Evolutionary conservation across 2,329 filamentous ascomycete genomes (phyloP).

Genomic region (Diaporthe humulicola): DNA sequence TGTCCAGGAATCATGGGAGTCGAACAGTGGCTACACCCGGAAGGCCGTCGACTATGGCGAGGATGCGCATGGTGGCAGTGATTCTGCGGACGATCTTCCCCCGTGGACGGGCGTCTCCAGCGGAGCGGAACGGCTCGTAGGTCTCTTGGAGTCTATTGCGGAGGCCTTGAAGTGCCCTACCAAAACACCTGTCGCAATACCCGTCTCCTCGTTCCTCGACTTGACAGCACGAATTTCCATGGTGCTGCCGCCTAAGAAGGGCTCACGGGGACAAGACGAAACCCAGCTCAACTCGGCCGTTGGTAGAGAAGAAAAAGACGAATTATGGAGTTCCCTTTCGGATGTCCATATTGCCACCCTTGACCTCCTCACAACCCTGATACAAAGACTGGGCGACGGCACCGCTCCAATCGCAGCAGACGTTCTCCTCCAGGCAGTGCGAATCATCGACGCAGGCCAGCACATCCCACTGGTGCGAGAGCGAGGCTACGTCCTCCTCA

Average conservation of each 20-base stretch:
- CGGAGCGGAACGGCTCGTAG: slow-evolving; percentile 77
- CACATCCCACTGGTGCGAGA: slow-evolving; percentile 67
- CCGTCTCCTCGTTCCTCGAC: slow-evolving; percentile 77
- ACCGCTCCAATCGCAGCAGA: slow-evolving; percentile 72
- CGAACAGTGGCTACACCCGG: slow-evolving; percentile 65
- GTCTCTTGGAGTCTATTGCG: slow-evolving; percentile 75
- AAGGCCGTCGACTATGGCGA: slow-evolving; percentile 59
- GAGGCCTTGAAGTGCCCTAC: slow-evolving; percentile 75
- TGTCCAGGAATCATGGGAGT: slow-evolving; percentile 85
- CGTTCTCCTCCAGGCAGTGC: slow-evolving; percentile 78
- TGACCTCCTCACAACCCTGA: slow-evolving; percentile 69
- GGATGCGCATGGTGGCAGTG: slow-evolving; percentile 62
- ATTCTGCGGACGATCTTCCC: slow-evolving; percentile 66
- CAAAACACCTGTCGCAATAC: slow-evolving; percentile 74
- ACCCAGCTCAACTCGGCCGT: slow-evolving; percentile 80
- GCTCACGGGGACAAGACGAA: slow-evolving; percentile 61
- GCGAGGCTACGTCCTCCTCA: slow-evolving; percentile 71
- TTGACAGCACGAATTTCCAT: slow-evolving; percentile 78
- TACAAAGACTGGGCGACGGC: slow-evolving; percentile 69
- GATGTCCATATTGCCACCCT: slow-evolving; percentile 81
- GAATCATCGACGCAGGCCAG: slow-evolving; percentile 75
- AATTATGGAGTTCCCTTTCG: slow-evolving; percentile 80
- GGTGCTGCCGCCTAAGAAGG: slow-evolving; percentile 65
- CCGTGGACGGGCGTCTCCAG: slow-evolving; percentile 81
- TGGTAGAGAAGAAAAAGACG: slow-evolving; percentile 84